phyloP scores from a whole-genome alignment of 345 rosid species.

The Kandelia obovata region DNA sequence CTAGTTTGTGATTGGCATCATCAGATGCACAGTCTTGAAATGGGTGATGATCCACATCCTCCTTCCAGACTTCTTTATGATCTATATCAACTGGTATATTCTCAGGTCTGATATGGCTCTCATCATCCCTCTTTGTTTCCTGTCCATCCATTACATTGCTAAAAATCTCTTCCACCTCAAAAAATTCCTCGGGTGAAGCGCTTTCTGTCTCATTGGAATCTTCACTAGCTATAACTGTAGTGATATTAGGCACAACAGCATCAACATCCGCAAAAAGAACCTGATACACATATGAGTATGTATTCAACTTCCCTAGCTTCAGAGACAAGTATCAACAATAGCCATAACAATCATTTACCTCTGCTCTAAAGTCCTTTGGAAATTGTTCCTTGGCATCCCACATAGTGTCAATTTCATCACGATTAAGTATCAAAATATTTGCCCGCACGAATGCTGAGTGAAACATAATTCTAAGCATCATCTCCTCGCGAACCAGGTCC shows the following conservation, averaged over 20 bases:
- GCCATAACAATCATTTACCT: conserved; percentile 55
- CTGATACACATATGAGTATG: conserved; percentile 74
- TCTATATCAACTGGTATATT: conserved; percentile 37
- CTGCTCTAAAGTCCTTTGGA: conserved; percentile 83
- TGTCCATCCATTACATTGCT: conserved; percentile 59
- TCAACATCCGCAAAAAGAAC: conserved; percentile 79
- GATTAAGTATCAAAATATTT: conserved; percentile 60
- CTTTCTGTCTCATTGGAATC: conserved; percentile 59
- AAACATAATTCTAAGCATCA: conserved; percentile 82
- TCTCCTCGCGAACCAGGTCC: conserved; percentile 63
- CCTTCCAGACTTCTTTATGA: conserved; percentile 59
- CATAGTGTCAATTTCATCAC: conserved; percentile 76
- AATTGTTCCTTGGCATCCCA: conserved; percentile 88
- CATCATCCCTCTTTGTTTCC: conserved; percentile 50
- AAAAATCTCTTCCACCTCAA: conserved; percentile 95
- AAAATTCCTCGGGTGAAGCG: conserved; percentile 92
- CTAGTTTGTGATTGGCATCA: conserved; percentile 52
- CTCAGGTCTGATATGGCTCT: conserved; percentile 32
- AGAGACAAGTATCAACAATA: conserved; percentile 11
- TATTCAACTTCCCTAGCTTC: conserved; percentile 62
- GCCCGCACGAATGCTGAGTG: conserved; percentile 89
- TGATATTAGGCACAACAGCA: conserved; percentile 55
- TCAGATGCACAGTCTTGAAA: conserved; percentile 73
- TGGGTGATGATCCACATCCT: conserved; percentile 58
- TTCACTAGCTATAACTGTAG: conserved; percentile 44